Evolutionary conservation across 106 monocot species (phyloP), one percentile per base, ranked within the genome.

Genomic region (Allium fistulosum): DNA sequence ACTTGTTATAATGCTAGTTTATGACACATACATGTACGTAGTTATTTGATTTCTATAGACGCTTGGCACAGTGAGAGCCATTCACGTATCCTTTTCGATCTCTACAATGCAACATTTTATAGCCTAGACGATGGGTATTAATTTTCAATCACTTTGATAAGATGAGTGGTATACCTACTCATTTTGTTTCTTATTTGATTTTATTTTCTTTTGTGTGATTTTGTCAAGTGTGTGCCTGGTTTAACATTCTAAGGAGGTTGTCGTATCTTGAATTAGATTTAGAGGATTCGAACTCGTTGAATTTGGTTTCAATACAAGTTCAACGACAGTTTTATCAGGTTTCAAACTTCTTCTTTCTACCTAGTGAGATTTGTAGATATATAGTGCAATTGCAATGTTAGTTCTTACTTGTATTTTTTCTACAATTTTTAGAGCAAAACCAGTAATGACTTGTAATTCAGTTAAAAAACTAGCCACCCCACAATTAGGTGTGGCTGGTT

Each of bases 311-410:
- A 0, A 18, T 47, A 9, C 77, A 70, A 71, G 53, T 69, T 6
- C 93, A 93, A 58, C 68, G 65, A 47, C 83, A 82, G 37, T 93
- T 89, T 77, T 93, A 93, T 66, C 83, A 81, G 68, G 88, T 93
- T 53, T 8, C 17, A 26, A 2, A 37, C 5, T 37, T 37, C 22
- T 22, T 22, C 37, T 37, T 5, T 5, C 5, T 37, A 37, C 5
- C 37, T 37, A 37, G 37, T 37, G 2, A 2, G 37, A 37, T 37
- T 5, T 4, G 37, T 37, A 5, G 37, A 37, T 37, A 37, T 37
- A 37, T 37, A 37, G 37, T 2, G 37, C 37, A 37, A 15, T 51
- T 9, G 57, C 48, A 12, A 17, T 49, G 6, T 45, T 57, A 50
- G 5, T 69, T 71, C 1, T 51, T 69, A 15, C 37, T 37, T 62